Base-by-base conservation (phyloP, 2,329 filamentous ascomycete genomes). In the Pseudocercospora crystallina region DNA sequence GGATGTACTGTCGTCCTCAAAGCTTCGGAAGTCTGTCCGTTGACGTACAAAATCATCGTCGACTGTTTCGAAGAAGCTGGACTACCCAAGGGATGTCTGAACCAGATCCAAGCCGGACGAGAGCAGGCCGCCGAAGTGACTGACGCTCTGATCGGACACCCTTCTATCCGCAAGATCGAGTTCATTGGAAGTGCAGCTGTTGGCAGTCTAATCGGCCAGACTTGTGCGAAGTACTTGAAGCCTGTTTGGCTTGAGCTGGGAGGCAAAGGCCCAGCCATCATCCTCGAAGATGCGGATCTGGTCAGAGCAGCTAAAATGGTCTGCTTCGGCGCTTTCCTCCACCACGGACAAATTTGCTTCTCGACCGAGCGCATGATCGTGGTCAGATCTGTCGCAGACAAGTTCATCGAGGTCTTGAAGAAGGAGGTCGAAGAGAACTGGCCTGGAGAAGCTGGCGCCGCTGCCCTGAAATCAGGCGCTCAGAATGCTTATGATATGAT, bases 1-100 rank as follows among this genome's bases (percentile, higher is more conserved):
- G 88, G 88, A 13, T 90, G 90, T 69, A 89, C 87, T 0, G 79
- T 81, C n/a, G 76, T 91, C 11, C 71, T 91, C 54, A 91, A 91
- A 67, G 84, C 80, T 2, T 81, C 83, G 3, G 87, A 91, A 65
- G 61, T 82, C 8, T 79, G 81, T 2, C 87, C 88, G 1, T 80
- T 80, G 44, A 81, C 76, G 38, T 80, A 83, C 61, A 82, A 79
- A 73, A 78, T 76, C 3, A 74, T 51, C 17, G 55, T 67, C 15
- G 69, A 68, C 4, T 61, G 60, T 13, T 50, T 75, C 2, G 57
- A 63, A n/a, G 54, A 73, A 56, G 71, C 66, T 12, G 71, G 70
- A 1, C 72, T 75, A 46, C 72, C 73, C 8, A 65, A 67, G 1
- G 72, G 73, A 2, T 71, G 73, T 2, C 34, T 76, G 14, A 75